Evolutionary conservation across 176 grass and related monocot species (phyloP), one percentile per base, ranked within the genome.

Genomic region (Triticum dicoccoides): DNA sequence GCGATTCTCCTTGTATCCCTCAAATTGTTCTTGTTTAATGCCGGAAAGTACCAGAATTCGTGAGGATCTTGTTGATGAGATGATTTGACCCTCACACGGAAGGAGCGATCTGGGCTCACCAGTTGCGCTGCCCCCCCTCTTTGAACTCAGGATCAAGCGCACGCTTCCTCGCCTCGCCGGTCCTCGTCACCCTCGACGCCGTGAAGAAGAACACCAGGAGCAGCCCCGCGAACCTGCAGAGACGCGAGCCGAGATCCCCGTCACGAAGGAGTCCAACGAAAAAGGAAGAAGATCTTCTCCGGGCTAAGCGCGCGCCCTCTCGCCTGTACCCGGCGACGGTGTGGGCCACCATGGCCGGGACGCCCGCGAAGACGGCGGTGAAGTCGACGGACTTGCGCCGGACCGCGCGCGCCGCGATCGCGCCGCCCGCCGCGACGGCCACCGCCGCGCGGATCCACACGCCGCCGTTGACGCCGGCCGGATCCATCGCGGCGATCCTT

Each of bases 171-270:
- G 86, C 90, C 90, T 92, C 88, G 76, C 96, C 93, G 29, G 94
- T 62, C 90, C 93, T 95, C 45, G 96, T 98, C 75, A 94, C 78
- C 88, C 88, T 88, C 47, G 96, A 98, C 35, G 96, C 73, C 17
- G 96, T 94, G 89, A 98, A 98, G 90, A 95, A 98, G 92, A 98
- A 96, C 13, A 98, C 90, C 29, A 98, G 85, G 15, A 98, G 88
- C 38, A 98, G 77, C 59, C 91, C 92, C 8, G 86, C 94, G 82
- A 94, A 96, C 89, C 97, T 98, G 76, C 89, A 82, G 30, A 49
- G 7, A 13, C 4, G 42, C 34, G 74, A 74, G 6, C 68, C 88
- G 49, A 90, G 27, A 87, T 86, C 70, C 83, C 74, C 71, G 13
- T 81, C 49, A 83, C 32, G 11, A 87, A 5, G 7, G 5, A 20